These are phyloP conservation scores for Solanum stenotomum DNA, from an alignment of 257 asterid species.

Conservation along the genomic window DNA sequence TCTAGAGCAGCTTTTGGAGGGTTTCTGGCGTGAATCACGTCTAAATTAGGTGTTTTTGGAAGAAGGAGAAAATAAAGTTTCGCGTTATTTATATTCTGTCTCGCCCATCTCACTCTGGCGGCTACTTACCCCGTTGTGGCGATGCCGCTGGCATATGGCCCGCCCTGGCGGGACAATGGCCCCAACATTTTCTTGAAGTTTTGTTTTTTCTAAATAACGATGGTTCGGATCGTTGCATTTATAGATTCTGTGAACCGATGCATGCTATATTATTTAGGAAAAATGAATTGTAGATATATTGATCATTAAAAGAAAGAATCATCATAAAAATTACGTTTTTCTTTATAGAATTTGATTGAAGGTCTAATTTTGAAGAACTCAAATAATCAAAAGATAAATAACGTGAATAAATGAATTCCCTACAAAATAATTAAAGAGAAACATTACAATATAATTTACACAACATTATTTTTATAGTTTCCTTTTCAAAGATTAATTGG, in stretches of 20 bases:
- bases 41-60: too few relatives aligned
- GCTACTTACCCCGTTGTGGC: too few relatives aligned
- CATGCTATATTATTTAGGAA: not conserved
- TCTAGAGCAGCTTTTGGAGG: too few relatives aligned
- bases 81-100: too few relatives aligned
- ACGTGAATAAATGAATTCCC: not conserved
- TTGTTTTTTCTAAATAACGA: too few relatives aligned
- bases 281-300: not conserved
- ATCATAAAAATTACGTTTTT: not conserved
- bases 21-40: too few relatives aligned
- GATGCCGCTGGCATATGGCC: too few relatives aligned
- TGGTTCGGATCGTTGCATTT: too few relatives aligned
- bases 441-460: not conserved
- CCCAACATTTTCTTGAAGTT: too few relatives aligned
- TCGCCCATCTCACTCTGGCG: too few relatives aligned
- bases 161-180: too few relatives aligned
- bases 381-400: not conserved
- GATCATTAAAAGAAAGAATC: not conserved
- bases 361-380: not conserved
- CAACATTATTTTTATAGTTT: not conserved
- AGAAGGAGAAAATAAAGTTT: too few relatives aligned
- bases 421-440: not conserved
- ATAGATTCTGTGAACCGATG: not conserved
- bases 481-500: not conserved
- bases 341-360: not conserved